A percentile compares a stretch with the other conserved stretches of the same genome.
phyloP scores from a whole-genome alignment of 768 basidiomycete species.

The Lactifluus volemus region DNA sequence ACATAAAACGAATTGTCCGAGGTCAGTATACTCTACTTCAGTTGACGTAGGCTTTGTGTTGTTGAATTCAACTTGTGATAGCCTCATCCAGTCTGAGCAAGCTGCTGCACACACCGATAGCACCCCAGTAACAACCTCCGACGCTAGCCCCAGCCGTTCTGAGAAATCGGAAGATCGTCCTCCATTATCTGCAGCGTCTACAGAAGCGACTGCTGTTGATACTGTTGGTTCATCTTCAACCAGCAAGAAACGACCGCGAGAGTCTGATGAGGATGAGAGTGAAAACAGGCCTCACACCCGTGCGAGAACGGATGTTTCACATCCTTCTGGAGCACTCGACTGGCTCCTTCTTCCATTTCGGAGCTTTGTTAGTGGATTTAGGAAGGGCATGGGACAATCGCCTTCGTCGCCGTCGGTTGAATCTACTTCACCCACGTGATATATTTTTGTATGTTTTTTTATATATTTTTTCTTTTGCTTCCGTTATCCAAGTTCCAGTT shows the following conservation, averaged over 20 bases:
- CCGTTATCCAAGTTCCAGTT: neutral
- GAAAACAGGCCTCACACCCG: constrained; percentile 43
- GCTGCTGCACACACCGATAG: neutral
- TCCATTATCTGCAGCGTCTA: constrained; percentile 25
- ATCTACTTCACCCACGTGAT: constrained; percentile 6
- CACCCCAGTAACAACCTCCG: neutral
- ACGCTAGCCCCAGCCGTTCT: neutral
- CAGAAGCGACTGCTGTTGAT: constrained; percentile 33
- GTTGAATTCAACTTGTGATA: neutral
- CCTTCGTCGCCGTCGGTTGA: neutral
- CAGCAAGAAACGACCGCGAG: constrained; percentile 43
- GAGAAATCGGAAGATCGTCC: constrained; percentile 17
- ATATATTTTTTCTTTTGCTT: neutral
- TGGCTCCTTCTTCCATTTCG: constrained; percentile 15
- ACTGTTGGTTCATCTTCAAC: constrained; percentile 21
- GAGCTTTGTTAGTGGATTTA: constrained; percentile 19
- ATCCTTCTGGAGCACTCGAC: constrained; percentile 26
- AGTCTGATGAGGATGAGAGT: constrained; percentile 28
- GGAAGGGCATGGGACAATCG: constrained; percentile 6
- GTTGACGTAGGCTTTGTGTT: neutral
- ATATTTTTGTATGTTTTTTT: neutral
- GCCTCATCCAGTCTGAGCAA: neutral
- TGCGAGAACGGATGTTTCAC: constrained; percentile 41
- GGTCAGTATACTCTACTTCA: constrained; percentile 24
- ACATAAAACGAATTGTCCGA: constrained; percentile 47